phyloP scores from a whole-genome alignment of 495 filamentous ascomycete species.

The Corynascus novoguineensis region DNA sequence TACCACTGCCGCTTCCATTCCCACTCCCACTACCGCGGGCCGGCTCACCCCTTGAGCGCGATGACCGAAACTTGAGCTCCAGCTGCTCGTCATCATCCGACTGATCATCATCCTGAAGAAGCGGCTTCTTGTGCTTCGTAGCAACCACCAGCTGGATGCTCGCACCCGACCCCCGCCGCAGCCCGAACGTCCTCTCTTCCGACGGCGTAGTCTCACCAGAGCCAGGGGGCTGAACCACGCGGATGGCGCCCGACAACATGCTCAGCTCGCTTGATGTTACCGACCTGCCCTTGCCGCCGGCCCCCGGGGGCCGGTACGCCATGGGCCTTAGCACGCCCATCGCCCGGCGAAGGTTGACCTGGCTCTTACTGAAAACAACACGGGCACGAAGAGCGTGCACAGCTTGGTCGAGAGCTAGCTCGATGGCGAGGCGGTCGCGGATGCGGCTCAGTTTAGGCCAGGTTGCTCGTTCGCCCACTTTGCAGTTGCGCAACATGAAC shows the following conservation, averaged over 20 bases:
- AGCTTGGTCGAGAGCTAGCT: constrained; percentile 77
- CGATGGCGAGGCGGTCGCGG: constrained; percentile 76
- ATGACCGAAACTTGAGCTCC: constrained; percentile 27
- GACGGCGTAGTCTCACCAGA: constrained; percentile 11
- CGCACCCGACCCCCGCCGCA: constrained; percentile 25
- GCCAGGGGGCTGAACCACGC: constrained; percentile 4
- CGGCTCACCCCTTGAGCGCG: constrained; percentile 3
- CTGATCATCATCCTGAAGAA: constrained; percentile 19
- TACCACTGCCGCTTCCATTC: background rate
- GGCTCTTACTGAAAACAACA: constrained; percentile 74
- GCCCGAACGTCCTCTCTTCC: constrained; percentile 5
- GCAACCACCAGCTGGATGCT: constrained; percentile 30
- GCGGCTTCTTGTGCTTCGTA: constrained; percentile 17
- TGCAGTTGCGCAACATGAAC: constrained; percentile 76
- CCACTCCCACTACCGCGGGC: background rate
- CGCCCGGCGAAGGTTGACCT: constrained; percentile 54
- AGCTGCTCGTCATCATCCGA: constrained; percentile 41
- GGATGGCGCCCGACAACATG: background rate
- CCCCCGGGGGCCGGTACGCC: background rate
- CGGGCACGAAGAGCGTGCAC: constrained; percentile 69
- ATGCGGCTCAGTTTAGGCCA: constrained; percentile 85
- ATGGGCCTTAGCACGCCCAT: constrained; percentile 26
- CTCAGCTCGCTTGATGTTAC: background rate
- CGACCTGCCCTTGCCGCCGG: background rate
- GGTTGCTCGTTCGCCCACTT: constrained; percentile 76